Conservation (phyloP, 768 basidiomycete genomes). For the Mycena rosella region DNA sequence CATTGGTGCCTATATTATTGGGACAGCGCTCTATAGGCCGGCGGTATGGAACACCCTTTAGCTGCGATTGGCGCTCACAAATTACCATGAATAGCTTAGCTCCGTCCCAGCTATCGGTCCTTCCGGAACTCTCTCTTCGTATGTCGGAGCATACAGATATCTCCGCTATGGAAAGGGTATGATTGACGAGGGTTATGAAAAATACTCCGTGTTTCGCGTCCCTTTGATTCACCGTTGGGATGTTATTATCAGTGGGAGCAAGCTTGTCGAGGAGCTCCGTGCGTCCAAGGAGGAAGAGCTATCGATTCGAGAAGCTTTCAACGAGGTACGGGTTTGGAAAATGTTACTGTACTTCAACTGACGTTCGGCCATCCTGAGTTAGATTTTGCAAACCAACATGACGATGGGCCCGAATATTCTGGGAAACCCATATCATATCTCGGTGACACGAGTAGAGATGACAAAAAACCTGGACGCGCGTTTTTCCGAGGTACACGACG, state of each 20-base stretch:
- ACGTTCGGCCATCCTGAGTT: neutral
- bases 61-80: neutral
- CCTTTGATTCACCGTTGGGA: conserved; percentile 37
- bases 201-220: conserved; percentile 35
- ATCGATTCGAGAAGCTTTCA: conserved; percentile 34
- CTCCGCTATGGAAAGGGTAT: conserved; percentile 25
- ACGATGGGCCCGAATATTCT: conserved; percentile 34
- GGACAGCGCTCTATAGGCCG: neutral
- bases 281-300: conserved; percentile 39
- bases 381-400: conserved; percentile 34
- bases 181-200: conserved; percentile 27
- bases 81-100: conserved; percentile 8
- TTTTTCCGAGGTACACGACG: too few species aligned
- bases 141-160: conserved; percentile 25
- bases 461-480: conserved; percentile 29
- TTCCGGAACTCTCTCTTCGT: conserved; percentile 28
- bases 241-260: conserved; percentile 34
- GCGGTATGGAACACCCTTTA: neutral
- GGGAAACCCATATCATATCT: conserved; percentile 33
- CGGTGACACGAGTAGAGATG: conserved; percentile 31
- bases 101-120: conserved; percentile 33
- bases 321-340: conserved; percentile 18
- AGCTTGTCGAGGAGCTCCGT: conserved; percentile 39
- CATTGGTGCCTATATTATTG: conserved; percentile 13
- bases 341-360: neutral